phyloP scores from a whole-genome alignment of 208 protist genomes.

The Acanthamoeba lenticulata region DNA sequence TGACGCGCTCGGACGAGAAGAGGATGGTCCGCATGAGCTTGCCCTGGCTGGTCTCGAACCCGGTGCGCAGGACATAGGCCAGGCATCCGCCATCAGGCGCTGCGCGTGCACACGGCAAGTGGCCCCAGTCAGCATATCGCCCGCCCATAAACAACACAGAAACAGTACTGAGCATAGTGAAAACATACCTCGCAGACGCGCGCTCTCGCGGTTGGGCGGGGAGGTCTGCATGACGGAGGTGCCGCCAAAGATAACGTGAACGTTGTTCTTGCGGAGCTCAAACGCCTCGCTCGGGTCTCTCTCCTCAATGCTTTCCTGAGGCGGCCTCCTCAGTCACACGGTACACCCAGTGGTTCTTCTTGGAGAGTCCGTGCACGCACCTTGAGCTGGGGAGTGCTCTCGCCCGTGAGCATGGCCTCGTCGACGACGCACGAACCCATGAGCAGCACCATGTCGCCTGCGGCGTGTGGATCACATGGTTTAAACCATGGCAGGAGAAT shows the following conservation, averaged over 20 bases:
- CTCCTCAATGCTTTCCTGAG: conserved; percentile 71
- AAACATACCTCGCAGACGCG: conserved; percentile 21
- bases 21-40: conserved; percentile 89
- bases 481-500: too few species aligned
- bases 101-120: background rate
- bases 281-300: background rate
- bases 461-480: too few species aligned
- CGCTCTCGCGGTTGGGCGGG: background rate
- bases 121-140: too few species aligned
- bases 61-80: conserved; percentile 97
- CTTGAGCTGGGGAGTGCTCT: conserved; percentile 98
- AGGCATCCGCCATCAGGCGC: conserved; percentile 89
- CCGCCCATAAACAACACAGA: too few species aligned
- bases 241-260: conserved; percentile 69
- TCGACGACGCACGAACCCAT: conserved; percentile 96
- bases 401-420: conserved; percentile 98
- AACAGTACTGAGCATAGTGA: too few species aligned
- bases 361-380: conserved; percentile 75
- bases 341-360: too few species aligned
- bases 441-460: conserved; percentile 96
- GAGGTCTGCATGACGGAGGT: conserved; percentile 67
- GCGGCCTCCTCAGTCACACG: too few species aligned
- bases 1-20: conserved; percentile 94
- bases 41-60: conserved; percentile 98
- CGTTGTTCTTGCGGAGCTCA: conserved; percentile 38